Base-by-base conservation (phyloP, 2,329 filamentous ascomycete species). In the Orbilia quercus region DNA sequence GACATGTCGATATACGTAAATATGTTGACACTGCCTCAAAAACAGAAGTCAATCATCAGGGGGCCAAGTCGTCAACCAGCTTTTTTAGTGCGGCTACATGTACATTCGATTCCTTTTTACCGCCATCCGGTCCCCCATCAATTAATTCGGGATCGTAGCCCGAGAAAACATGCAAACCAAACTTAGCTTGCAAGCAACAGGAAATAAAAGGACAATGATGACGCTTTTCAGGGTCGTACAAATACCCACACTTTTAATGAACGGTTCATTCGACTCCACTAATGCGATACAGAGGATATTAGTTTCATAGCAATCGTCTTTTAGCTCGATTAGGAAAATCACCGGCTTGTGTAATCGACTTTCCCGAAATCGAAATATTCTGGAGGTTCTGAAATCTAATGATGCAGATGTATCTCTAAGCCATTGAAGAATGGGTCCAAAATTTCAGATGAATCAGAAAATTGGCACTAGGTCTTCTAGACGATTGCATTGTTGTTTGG, bases 301-400 rank as follows among this genome's bases (percentile, higher is more conserved):
- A n/a, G n/a, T n/a, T n/a, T n/a, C n/a, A n/a, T n/a, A n/a, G n/a
- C n/a, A 53, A 14, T 42, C 28, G 4, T 31, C 4, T 31, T 9
- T 31, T 38, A 18, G 36, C 51, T 42, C 23, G 42, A 58, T 36
- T 47, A 58, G 51, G 50, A 51, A 51, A 71, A 36, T 57, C 22
- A 40, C 44, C 58, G 66, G 66, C 66, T 64, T 50, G 34, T 59
- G 22, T 36, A 58, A 47, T 38, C 44, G 51, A 45, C 59, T 65
- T 72, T 72, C 67, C 67, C 45, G 53, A 72, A 72, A 54, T 59
- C 59, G 59, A 64, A 62, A 57, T 54, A 60, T 70, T 64, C 51
- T 65, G 53, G 58, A 48, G 51, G 45, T 44, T 57, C 28, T 9
- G 5, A 31, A 31, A n/a, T n/a, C n/a, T n/a, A n/a, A n/a, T n/a